Evolutionary conservation across 1,284 basidiomycete species (phyloP), one percentile per base, ranked within the genome.

Genomic region (Tilletiopsis washingtonensis): DNA sequence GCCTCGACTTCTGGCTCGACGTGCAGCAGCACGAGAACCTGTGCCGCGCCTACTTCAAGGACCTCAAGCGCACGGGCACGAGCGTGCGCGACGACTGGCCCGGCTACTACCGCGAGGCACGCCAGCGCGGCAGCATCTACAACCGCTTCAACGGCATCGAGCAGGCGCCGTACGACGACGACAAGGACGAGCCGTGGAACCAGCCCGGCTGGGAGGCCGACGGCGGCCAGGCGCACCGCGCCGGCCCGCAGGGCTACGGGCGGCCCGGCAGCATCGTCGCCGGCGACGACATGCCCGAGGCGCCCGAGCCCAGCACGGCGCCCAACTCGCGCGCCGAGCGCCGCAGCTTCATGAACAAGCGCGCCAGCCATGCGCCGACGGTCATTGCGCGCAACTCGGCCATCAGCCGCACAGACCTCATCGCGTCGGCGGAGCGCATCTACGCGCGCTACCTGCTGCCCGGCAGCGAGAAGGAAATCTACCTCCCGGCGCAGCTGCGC

Each of bases 21-120:
- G 93, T 97, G 2, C 90, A 96, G 68, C 93, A 97, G 76, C 93
- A 98, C 74, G 94, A 97, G 77, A 96, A 96, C 73, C 82, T 98
- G 39, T 98, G 91, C 76, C 82, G 91, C 53, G 93, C 91, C 5
- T 97, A 96, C 76, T 96, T 98, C 81, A 94, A 96, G 78, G 93
- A 97, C 74, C 81, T 98, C 54, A 84, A 88, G 68, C 90, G 91
- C 76, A 90, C 89, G 1, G 91, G 91, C 6, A 82, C 86, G 34
- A 82, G 84, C 7, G 85, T 97, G 65, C 84, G 85, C 72, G 88
- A 94, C 19, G 93, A 96, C 73, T 98, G 91, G 91, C 93, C 93
- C 4, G 87, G 91, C 72, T 97, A 91, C 71, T 91, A 88, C 81
- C 73, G 43, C 70, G 76, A 40, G 74, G 77, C 45, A 63, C 73